Evolutionary conservation across 2,329 filamentous ascomycete genomes (phyloP), one percentile per base, ranked within the genome.

Genomic region (Penicillium sp.): DNA sequence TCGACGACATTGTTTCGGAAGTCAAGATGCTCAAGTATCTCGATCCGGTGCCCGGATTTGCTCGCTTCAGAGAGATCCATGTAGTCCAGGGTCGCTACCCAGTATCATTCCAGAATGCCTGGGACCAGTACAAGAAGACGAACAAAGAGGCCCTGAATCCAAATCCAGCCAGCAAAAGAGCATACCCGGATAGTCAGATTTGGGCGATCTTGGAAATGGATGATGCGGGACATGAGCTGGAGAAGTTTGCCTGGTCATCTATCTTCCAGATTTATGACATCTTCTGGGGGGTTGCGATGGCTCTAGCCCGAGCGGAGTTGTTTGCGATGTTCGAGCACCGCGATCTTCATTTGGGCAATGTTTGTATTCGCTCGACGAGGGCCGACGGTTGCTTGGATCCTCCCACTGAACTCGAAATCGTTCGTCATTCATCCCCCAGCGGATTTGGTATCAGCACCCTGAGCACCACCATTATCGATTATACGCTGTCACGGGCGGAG

Each of bases 161-260:
- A 0, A 79, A 83, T 53, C 80, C 80, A 3, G 72, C 72, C 6
- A 78, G 74, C 54, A 79, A 78, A 50, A 66, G 69, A 16, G 76
- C 74, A 33, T 83, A 82, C 52, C 69, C 73, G 0, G 74, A 78
- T 34, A 71, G 75, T 3, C 81, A 84, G 60, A 68, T 84, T 2
- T 86, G 82, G 81, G 80, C 80, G 0, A 76, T 84, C 12, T 72
- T 85, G 11, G 82, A 86, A 57, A 85, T 86, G 82, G 77, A 82
- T 58, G 80, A 85, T 60, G 82, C 82, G 0, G 82, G 82, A 2
- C 76, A 70, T 16, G 81, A 84, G 57, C 69, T 83, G 30, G 77
- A 80, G 37, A 72, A 71, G 14, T 69, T 74, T 27, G 56, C 61
- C 28, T 72, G 69, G 64, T 67, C 65, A 1, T 73, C 72, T 0